Base-by-base conservation (phyloP, 2,329 filamentous ascomycete genomes). In the Xylariaceae sp. region DNA sequence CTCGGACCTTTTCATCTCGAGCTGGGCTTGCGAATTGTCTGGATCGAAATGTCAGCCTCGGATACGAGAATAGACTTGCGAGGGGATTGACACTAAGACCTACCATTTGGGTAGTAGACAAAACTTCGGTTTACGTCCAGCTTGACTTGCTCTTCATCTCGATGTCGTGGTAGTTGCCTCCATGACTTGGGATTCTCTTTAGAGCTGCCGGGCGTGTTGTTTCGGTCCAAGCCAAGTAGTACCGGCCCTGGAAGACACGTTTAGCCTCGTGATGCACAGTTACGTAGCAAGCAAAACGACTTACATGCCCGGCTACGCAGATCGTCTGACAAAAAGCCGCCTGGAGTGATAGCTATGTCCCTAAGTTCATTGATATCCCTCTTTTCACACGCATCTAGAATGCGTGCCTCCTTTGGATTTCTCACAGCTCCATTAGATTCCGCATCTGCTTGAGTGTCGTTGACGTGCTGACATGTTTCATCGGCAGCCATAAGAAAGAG, bases 91-190 rank as follows among this genome's bases (percentile, higher is more conserved):
- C 81, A 13, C 4, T 15, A 9, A 4, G 1, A 29, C 32, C 65
- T 79, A 94, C 92, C 83, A 58, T 83, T 81, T 10, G 94, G 94
- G 71, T 99, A 99, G 75, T 97, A 95, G 56, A 97, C 88, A 73
- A 99, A 99, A n/a, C 94, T 92, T 50, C 94, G 84, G 73, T 97
- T 85, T 50, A 99, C 94, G 70, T 99, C 94, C 41, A 97, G 81
- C 67, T 87, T 82, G 32, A 99, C 92, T 74, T 99, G 94, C 43
- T 89, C 86, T 72, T 99, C 94, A 66, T 99, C 94, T 27, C 76
- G 77, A 73, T 99, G 94, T n/a, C 73, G 79, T 24, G 87, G 83
- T 33, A 96, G 75, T n/a, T 78, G 67, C 58, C 76, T 75, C 87
- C 88, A 90, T 40, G 71, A 67, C 65, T 64, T 68, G 45, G 58